Percentiles rank a stretch among this genome's conserved stretches.
Evolutionary conservation across 345 rosid genomes (phyloP).

Genomic region (Aegle marmelos): DNA sequence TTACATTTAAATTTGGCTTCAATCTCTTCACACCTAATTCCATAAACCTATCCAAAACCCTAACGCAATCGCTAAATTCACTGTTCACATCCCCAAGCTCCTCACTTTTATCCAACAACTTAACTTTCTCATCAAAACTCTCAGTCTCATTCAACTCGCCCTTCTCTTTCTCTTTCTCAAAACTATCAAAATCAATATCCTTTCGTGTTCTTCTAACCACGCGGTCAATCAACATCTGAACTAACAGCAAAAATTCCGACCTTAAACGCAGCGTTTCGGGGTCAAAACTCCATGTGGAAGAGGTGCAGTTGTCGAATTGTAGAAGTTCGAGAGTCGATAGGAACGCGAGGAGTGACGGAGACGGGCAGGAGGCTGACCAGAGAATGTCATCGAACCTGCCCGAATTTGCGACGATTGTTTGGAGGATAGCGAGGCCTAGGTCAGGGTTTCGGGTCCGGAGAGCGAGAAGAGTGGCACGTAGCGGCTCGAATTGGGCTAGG

Average conservation of each 20-base stretch:
- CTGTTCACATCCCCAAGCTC: conserved; percentile 26
- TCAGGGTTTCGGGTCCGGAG: conserved; percentile 68
- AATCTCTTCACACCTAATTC: conserved; percentile 69
- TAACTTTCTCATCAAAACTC: conserved; percentile 24
- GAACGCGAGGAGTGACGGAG: conserved; percentile 70
- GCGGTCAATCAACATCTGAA: conserved; percentile 59
- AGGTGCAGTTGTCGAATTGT: conserved; percentile 46
- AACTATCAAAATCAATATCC: conserved; percentile 32
- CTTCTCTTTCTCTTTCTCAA: conserved; percentile 34
- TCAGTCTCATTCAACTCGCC: conserved; percentile 20
- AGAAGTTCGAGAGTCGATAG: conserved; percentile 73
- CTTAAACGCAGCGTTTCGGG: conserved; percentile 60
- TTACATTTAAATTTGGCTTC: conserved; percentile 41
- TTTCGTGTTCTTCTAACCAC: conserved; percentile 32
- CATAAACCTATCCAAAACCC: conserved; percentile 56
- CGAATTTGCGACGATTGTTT: conserved; percentile 69
- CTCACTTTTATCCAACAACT: conserved; percentile 24
- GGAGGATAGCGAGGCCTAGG: conserved; percentile 67
- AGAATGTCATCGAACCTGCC: conserved; percentile 66
- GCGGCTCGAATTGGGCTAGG: conserved; percentile 89
- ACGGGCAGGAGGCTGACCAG: conserved; percentile 78
- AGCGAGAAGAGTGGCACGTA: conserved; percentile 73
- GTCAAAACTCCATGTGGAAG: conserved; percentile 69
- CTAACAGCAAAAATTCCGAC: conserved; percentile 67
- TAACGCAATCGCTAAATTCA: conserved; percentile 37